Evolutionary conservation across 164 flowering plant genomes (phyloP).

Genomic region (Taxillus chinensis): DNA sequence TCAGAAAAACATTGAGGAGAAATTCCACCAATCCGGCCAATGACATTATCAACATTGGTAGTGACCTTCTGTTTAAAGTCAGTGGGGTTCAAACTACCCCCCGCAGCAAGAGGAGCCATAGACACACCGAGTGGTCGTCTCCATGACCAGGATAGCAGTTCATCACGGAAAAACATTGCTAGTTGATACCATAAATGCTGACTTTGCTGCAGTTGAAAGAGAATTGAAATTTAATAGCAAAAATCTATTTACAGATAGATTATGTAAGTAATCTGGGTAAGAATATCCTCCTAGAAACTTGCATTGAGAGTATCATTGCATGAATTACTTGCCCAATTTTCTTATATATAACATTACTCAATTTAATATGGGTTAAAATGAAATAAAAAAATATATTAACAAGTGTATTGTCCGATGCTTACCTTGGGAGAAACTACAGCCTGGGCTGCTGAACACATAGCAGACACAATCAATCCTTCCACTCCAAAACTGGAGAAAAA

Average conservation of each 20-base stretch:
- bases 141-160: constrained; percentile 96
- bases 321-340: no score
- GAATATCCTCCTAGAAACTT: no score
- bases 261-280: no score
- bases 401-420: constrained; percentile 9
- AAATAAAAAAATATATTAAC: background rate
- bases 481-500: constrained; percentile 97
- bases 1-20: constrained; percentile 77
- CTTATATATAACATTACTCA: no score
- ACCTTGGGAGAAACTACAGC: constrained; percentile 92
- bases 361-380: no score
- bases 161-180: constrained; percentile 99
- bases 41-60: constrained; percentile 75
- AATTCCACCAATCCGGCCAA: constrained; percentile 55
- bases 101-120: constrained; percentile 45
- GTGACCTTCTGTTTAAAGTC: constrained; percentile 82
- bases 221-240: no score
- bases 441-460: constrained; percentile 95
- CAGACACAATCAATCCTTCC: constrained; percentile 90
- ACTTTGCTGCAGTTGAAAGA: constrained; percentile 58
- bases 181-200: constrained; percentile 93
- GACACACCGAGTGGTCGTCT: constrained; percentile 72
- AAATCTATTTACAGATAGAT: background rate
- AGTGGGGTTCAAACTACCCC: constrained; percentile 44
- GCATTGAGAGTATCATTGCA: no score